These are phyloP conservation scores for Solanum tacnaense DNA, from an alignment of 257 asterid genomes.

Conservation along the genomic window DNA sequence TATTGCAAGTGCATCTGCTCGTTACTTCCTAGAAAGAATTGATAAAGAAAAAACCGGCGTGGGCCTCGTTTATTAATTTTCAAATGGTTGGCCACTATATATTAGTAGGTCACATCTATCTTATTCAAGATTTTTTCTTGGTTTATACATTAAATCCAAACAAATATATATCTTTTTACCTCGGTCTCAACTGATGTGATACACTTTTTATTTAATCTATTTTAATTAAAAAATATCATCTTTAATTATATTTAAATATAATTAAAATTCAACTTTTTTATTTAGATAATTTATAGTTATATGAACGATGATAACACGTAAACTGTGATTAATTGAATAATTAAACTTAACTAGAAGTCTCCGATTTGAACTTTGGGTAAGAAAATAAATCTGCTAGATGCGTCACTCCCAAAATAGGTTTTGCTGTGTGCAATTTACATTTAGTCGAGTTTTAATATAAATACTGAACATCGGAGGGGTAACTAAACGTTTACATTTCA, in stretches of 20 bases:
- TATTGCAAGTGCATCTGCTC: not conserved
- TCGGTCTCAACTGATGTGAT: not conserved
- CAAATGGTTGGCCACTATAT: not conserved
- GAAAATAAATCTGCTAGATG: too few species aligned
- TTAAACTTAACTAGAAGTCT: not conserved
- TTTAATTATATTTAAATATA: not conserved
- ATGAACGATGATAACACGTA: not conserved
- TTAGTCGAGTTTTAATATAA: too few species aligned
- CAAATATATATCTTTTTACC: too few species aligned
- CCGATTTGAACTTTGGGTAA: too few species aligned
- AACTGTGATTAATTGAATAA: not conserved
- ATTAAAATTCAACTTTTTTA: not conserved
- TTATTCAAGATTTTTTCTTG: not conserved
- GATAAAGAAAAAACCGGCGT: not conserved
- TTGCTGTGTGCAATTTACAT: accelerated
- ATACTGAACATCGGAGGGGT: too few species aligned
- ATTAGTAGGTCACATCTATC: not conserved
- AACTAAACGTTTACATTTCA: not conserved
- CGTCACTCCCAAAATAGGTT: too few species aligned
- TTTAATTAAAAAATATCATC: not conserved
- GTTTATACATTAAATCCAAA: not conserved
- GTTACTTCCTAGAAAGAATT: not conserved
- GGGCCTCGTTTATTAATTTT: not conserved
- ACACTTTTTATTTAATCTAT: not conserved
- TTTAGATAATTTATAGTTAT: not conserved